Base-by-base conservation (phyloP, 768 basidiomycete genomes). In the Lactarius vividus region DNA sequence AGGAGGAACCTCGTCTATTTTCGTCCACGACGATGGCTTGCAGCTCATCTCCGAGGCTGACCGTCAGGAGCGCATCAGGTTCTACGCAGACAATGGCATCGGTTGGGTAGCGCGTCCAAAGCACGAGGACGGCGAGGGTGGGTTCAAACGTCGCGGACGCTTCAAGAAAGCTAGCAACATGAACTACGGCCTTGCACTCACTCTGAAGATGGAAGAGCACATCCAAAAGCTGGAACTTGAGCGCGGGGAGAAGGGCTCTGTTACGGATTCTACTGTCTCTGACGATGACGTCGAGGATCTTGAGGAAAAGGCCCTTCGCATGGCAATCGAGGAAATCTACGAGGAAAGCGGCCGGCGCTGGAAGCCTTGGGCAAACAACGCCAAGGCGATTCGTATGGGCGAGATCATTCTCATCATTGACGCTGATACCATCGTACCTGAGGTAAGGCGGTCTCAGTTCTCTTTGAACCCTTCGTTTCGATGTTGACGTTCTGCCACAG, bases 81-180 rank as follows among this genome's bases (percentile, higher is more conserved):
- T 91, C 78, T 95, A 95, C 72, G 81, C 84, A 3, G 83, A 88
- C 69, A 85, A 89, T 71, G 85, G 86, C 73, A 89, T 94, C 69
- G 92, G 88, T 16, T 94, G 88, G 84, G 87, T 92, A 66, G 91
- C 93, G 29, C 86, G 92, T 49, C 92, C 92, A 0, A 80, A 81
- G 63, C 91, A 93, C 73, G 83, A 83, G 42, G 77, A 77, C 69
- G 74, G 77, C 1, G 76, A 84, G 18, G 85, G 86, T 73, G 91
- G 89, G 1, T 92, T 85, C 79, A 83, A 88, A 66, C 89, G 92
- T 54, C 89, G 91, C 35, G 93, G 92, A 46, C 84, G 92, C 18
- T 96, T 96, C 82, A 96, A 96, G 81, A 96, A 96, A 77, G 93
- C 93, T 0, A 88, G 87, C 18, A 96, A 96, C 76, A 88, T 96